A percentile compares a stretch with the other conserved stretches of the same genome.
Evolutionary conservation across 2,329 filamentous ascomycete species (phyloP).

Genomic region (Pleurostoma richardsiae): DNA sequence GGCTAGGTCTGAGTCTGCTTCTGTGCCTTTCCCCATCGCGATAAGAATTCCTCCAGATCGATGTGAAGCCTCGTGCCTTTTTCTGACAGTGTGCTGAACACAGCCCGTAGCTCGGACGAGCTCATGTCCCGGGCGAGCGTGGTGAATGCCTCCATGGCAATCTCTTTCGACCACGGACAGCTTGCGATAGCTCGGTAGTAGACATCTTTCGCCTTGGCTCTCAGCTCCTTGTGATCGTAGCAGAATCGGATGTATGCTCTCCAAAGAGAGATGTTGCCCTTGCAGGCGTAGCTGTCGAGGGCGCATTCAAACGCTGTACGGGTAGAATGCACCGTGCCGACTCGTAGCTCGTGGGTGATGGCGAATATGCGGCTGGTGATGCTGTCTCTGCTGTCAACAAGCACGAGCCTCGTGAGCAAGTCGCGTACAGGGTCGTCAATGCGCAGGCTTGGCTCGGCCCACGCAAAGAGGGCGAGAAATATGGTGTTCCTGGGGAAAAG

Average conservation of each 20-base stretch:
- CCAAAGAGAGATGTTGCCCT: slow-evolving; percentile 41
- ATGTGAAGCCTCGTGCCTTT: slow-evolving; percentile 47
- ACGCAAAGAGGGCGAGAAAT: slow-evolving; percentile 68
- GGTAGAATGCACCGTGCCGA: slow-evolving; percentile 43
- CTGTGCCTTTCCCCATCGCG: slow-evolving; percentile 20
- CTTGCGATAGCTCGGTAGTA: slow-evolving; percentile 41
- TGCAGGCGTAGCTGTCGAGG: slow-evolving; percentile 32
- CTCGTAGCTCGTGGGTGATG: slow-evolving; percentile 42
- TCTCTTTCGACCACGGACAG: slow-evolving; percentile 44
- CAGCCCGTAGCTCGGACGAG: slow-evolving; percentile 40
- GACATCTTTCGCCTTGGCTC: slow-evolving; percentile 37
- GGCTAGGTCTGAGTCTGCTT: neutral
- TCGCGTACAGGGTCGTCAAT: slow-evolving; percentile 74
- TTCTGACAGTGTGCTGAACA: slow-evolving; percentile 39
- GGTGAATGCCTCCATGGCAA: slow-evolving; percentile 47
- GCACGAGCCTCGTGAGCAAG: slow-evolving; percentile 50
- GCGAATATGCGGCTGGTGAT: slow-evolving; percentile 41
- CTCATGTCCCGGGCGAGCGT: slow-evolving; percentile 38
- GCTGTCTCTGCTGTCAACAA: slow-evolving; percentile 32
- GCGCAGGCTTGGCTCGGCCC: slow-evolving; percentile 66
- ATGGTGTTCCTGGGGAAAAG: slow-evolving; percentile 72
- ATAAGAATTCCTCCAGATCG: slow-evolving; percentile 44
- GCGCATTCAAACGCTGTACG: slow-evolving; percentile 49
- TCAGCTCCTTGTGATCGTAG: slow-evolving; percentile 27
- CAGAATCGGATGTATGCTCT: slow-evolving; percentile 44